These are phyloP conservation scores for Salix koriyanagi DNA, from an alignment of 345 rosid species.

Conservation along the genomic window DNA sequence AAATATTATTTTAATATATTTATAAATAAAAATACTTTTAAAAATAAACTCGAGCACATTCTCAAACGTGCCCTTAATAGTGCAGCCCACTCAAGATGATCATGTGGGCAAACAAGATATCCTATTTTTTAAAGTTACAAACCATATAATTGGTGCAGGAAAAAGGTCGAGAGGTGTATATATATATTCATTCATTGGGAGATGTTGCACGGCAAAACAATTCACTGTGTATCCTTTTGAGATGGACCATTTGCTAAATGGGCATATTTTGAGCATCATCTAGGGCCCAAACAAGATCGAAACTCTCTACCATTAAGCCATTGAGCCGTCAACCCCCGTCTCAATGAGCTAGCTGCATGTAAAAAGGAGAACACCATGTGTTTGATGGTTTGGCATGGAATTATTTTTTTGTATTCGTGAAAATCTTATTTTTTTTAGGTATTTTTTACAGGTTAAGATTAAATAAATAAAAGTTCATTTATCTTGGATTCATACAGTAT, in stretches of 20 bases:
- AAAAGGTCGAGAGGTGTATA: background rate
- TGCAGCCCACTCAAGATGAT: constrained; percentile 22
- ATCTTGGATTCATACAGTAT: too few species aligned
- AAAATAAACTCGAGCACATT: too few species aligned
- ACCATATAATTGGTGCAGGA: constrained; percentile 7
- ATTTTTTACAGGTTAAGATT: too few species aligned
- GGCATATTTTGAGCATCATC: background rate
- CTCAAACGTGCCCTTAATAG: background rate
- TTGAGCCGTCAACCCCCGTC: background rate
- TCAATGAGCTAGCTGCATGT: background rate
- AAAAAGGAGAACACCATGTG: background rate
- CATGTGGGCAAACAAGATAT: constrained; percentile 22
- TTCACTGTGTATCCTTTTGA: background rate
- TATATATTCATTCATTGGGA: background rate
- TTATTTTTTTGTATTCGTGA: too few species aligned
- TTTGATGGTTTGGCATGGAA: background rate
- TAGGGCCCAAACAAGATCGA: background rate
- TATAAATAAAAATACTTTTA: too few species aligned
- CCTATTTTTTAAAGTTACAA: constrained; percentile 19
- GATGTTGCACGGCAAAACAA: background rate
- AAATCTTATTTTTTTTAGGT: too few species aligned
- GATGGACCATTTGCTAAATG: constrained; percentile 3
- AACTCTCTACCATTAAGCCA: background rate
- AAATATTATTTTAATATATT: too few species aligned
- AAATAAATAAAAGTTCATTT: too few species aligned